Base-by-base conservation (phyloP, 2,329 filamentous ascomycete species). In the Phaeosphaeriaceae sp. region DNA sequence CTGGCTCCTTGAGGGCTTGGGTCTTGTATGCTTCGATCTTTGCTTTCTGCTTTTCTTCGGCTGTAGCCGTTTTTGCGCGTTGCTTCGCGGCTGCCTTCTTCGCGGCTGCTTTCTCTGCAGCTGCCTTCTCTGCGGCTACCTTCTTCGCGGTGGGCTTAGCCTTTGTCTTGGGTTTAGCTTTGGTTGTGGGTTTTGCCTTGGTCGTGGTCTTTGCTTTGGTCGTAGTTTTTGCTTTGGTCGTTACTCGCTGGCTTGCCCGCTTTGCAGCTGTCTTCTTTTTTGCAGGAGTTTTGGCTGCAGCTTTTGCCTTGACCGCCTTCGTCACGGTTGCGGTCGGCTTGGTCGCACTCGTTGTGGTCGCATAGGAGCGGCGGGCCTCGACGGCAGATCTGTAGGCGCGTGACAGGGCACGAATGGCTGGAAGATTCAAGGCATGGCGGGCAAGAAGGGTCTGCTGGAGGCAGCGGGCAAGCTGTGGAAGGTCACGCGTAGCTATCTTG, bases 1-100 rank as follows among this genome's bases (percentile, higher is more conserved):
- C 29, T 4, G 76, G 76, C 30, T 68, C 67, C 16, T 56, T 54
- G 37, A 79, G 65, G 2, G 76, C 76, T 35, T 53, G 59, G 54
- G 62, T 60, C 55, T 74, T 75, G 37, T 76, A 60, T n/a, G 67
- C 61, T 18, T 48, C 54, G 39, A 76, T 56, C 17, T 21, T 34
- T 32, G 33, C 41, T 38, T 64, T 68, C 42, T 62, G 47, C 61
- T 73, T 68, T 46, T 71, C 47, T 48, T 67, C 63, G 3, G 52
- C 48, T 3, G 67, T 67, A 29, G 29, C 51, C 62, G 63, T 71
- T 51, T 62, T 66, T 20, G 38, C 51, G 20, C 50, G 51, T 58
- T 59, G 63, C 53, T 48, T 63, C 13, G 50, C 59, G 15, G 56
- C 64, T 2, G 66, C 50, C 20, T 52, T 56, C 37, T 61, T 61